phyloP scores from a whole-genome alignment of 257 asterid species.

The Ligustrum vulgare region DNA sequence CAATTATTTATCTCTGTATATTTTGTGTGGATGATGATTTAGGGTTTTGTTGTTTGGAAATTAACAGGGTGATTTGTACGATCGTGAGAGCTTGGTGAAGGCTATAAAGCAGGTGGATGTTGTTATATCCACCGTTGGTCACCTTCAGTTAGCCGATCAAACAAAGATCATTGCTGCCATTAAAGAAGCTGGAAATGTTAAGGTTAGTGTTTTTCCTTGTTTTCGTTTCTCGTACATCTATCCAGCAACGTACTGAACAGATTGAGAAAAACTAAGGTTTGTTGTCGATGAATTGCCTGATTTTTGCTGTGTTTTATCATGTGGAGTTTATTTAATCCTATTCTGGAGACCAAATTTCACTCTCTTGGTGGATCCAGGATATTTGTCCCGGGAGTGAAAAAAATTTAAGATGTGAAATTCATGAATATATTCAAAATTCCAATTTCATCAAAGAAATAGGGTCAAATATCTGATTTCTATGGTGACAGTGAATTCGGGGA shows the following conservation, averaged over 20 bases:
- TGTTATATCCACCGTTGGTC: conserved; percentile 34
- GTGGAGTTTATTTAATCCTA: not conserved
- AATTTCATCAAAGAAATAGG: not conserved
- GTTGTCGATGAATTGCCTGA: not conserved
- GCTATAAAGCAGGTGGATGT: conserved; percentile 45
- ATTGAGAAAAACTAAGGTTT: not conserved
- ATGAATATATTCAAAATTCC: too few species aligned
- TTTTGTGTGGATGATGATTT: too few species aligned
- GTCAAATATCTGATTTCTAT: too few species aligned
- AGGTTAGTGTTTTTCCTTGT: conserved; percentile 7
- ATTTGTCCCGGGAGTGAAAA: too few species aligned
- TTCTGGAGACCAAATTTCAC: too few species aligned
- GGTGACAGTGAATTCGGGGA: too few species aligned
- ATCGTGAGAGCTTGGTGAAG: conserved; percentile 24
- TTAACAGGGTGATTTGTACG: conserved; percentile 32
- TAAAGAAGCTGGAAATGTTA: conserved; percentile 36
- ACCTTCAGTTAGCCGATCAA: conserved; percentile 20
- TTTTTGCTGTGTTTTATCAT: not conserved
- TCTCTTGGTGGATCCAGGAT: too few species aligned
- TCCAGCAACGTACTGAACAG: too few species aligned
- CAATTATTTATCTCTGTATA: too few species aligned
- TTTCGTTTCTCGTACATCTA: too few species aligned
- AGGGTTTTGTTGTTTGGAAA: not conserved
- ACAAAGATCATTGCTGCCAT: conserved; percentile 34
- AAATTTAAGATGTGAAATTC: not conserved